These are phyloP conservation scores for Fusarium sp. DNA, from an alignment of 2,329 filamentous ascomycete genomes.

Conservation along the genomic window DNA sequence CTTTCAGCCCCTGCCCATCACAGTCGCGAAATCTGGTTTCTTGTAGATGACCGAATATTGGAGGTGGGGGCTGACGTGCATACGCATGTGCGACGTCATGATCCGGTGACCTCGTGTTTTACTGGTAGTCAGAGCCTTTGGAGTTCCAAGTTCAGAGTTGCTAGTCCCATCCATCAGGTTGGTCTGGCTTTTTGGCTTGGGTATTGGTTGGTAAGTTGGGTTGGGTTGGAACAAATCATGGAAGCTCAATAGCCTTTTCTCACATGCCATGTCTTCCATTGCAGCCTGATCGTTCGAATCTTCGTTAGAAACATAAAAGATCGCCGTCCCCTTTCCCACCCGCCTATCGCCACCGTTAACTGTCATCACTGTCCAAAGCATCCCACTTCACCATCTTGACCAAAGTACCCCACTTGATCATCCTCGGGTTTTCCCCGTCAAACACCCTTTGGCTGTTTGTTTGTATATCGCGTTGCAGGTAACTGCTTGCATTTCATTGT, in stretches of 20 bases:
- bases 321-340: slow-evolving; percentile 18
- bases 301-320: slow-evolving; percentile 37
- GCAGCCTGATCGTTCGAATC: slow-evolving; percentile 11
- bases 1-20: slow-evolving; percentile 18
- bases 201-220: slow-evolving; percentile 1
- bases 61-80: slow-evolving; percentile 41
- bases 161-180: slow-evolving; percentile 4
- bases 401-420: slow-evolving; percentile 24
- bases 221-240: slow-evolving; percentile 27
- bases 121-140: slow-evolving; percentile 4
- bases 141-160: slow-evolving; percentile 8
- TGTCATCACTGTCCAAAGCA: slow-evolving; percentile 1
- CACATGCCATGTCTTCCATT: neutral
- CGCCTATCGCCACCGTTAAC: slow-evolving; percentile 16
- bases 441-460: slow-evolving; percentile 11
- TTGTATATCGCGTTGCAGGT: slow-evolving; percentile 11
- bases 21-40: slow-evolving; percentile 40
- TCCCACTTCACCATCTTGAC: slow-evolving; percentile 26
- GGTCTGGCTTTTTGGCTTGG: slow-evolving; percentile 25
- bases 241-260: slow-evolving; percentile 22
- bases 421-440: slow-evolving; percentile 14
- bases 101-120: slow-evolving; percentile 22
- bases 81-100: slow-evolving; percentile 43
- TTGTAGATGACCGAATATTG: slow-evolving; percentile 8
- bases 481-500: slow-evolving; percentile 24